Conservation (phyloP, 2,329 filamentous ascomycete genomes). For the Zymoseptoria tritici region DNA sequence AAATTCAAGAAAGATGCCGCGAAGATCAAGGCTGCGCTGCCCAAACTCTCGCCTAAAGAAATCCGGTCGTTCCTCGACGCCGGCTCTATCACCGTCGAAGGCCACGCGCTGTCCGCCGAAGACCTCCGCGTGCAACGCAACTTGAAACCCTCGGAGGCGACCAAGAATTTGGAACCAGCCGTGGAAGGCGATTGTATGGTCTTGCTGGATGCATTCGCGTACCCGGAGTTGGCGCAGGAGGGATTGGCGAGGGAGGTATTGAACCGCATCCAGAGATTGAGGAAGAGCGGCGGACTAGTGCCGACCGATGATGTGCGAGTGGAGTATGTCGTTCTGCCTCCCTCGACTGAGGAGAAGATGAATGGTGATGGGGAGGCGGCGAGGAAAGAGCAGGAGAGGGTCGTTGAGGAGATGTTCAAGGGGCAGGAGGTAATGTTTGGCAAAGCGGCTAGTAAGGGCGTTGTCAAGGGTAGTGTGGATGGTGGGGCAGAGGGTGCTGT, state of each 20-base stretch:
- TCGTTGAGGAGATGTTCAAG: constrained; percentile 31
- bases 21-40: constrained; percentile 85
- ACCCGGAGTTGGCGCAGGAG: constrained; percentile 80
- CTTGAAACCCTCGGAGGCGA: constrained; percentile 63
- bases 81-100: constrained; percentile 73
- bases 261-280: constrained; percentile 81
- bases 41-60: constrained; percentile 67
- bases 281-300: constrained; percentile 87
- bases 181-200: constrained; percentile 85
- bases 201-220: constrained; percentile 74
- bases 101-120: constrained; percentile 71
- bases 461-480: constrained; percentile 15
- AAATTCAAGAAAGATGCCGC: constrained; percentile 94
- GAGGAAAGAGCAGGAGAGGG: constrained; percentile 25
- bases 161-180: constrained; percentile 73
- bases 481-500: constrained; percentile 50
- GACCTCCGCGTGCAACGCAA: constrained; percentile 79
- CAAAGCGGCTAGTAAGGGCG: constrained; percentile 29
- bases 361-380: constrained; percentile 20
- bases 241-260: constrained; percentile 88
- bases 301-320: constrained; percentile 93
- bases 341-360: constrained; percentile 16
- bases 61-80: constrained; percentile 70
- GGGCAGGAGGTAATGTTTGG: constrained; percentile 28
- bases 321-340: constrained; percentile 72